phyloP scores from a whole-genome alignment of 2,329 filamentous ascomycete species.

The Arthrobotrys sinensis region DNA sequence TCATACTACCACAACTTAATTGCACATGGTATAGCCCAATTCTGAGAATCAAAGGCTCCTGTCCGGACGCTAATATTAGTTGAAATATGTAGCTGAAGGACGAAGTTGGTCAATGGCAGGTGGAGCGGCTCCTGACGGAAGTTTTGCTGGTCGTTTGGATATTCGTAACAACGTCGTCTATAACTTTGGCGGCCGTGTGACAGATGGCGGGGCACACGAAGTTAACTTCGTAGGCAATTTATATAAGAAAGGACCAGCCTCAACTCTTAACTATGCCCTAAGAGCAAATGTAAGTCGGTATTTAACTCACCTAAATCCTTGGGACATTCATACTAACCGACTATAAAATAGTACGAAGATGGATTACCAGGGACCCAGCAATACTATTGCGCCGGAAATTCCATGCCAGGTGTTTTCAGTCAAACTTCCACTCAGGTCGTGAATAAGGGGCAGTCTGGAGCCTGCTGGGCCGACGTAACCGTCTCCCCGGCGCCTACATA shows the following conservation, averaged over 20 bases:
- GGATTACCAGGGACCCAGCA: constrained; percentile 66
- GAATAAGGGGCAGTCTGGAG: constrained; percentile 64
- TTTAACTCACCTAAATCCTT: background rate
- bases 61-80: background rate
- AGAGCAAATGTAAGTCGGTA: constrained; percentile 60
- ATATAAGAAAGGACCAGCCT: constrained; percentile 66
- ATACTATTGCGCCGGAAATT: constrained; percentile 66
- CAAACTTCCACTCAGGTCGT: constrained; percentile 64
- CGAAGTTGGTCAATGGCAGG: constrained; percentile 67
- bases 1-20: constrained; percentile 67
- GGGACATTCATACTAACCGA: no score
- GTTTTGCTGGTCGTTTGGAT: constrained; percentile 66
- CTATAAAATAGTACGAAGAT: constrained; percentile 64
- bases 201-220: constrained; percentile 66
- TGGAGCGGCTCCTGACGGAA: constrained; percentile 65
- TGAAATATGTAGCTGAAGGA: constrained; percentile 64
- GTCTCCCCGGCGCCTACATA: constrained; percentile 65
- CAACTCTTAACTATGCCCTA: constrained; percentile 64
- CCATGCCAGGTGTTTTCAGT: constrained; percentile 65
- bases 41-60: no score
- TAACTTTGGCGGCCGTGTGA: constrained; percentile 66
- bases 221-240: constrained; percentile 66
- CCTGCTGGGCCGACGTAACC: constrained; percentile 66
- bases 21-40: constrained; percentile 63
- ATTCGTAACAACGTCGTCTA: constrained; percentile 67